Evolutionary conservation across 495 filamentous ascomycete genomes (phyloP), one percentile per base, ranked within the genome.

Genomic region (Astrocystis sublimbata): DNA sequence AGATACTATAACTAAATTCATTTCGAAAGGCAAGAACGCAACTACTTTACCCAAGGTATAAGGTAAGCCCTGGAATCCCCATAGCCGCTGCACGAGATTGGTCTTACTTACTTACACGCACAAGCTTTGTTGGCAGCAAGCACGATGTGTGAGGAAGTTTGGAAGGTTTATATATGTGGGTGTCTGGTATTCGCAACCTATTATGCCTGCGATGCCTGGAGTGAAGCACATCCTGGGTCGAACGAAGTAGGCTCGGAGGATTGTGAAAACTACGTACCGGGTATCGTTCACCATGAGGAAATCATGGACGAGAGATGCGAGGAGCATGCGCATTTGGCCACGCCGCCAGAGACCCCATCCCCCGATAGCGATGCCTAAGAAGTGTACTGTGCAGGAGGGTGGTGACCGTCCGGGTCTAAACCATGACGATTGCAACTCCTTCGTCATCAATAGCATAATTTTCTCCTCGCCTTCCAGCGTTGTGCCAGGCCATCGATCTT

Each of bases 401-500:
- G 24, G 42, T 19, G 24, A 19, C 21, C 21, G 42, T 46, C 17
- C 42, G 24, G 42, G 42, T 23, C 42, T 46, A 46, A 21, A 46
- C n/a, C n/a, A 46, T 46, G 17, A 46, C 21, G 6, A 46, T 21
- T 23, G 42, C 42, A 46, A 35, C 19, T 46, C 19, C 5, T 19
- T n/a, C n/a, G n/a, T 17, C 23, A 49, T 28, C 45, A 30, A 9
- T 15, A 26, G 24, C 19, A 30, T 15, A 23, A 49, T 15, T 28
- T 9, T 15, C 26, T 9, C 24, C 21, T 49, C 13, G 45, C 45
- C 21, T 15, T 45, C 12, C 42, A 19, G 42, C 19, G 42, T 10
- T 45, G 51, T 3, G 51, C 58, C 5, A 60, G 46, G 43, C 3
- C 15, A 13, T 61, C 26, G 46, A 65, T 54, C 31, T 65, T 33